Percentiles rank a stretch among this genome's conserved stretches.
phyloP scores from a whole-genome alignment of 352 stramenopile species.

The Paralagenidium karlingii region DNA sequence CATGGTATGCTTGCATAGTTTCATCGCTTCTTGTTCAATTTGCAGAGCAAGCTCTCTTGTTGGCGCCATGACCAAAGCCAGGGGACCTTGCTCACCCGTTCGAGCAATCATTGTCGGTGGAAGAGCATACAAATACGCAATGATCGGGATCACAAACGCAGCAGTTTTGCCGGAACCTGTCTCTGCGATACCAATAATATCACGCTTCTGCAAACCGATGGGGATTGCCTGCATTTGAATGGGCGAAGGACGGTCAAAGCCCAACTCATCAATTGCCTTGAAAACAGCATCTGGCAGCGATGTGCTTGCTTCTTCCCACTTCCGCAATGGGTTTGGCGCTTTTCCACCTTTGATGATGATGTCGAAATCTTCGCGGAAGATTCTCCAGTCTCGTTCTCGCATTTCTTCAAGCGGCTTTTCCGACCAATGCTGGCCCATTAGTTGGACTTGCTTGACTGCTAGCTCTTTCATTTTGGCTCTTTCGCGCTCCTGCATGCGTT shows the following conservation, averaged over 20 bases:
- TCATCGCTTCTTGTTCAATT: slow-evolving; percentile 94
- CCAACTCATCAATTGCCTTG: slow-evolving; percentile 84
- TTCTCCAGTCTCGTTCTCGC: slow-evolving; percentile 97
- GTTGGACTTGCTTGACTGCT: slow-evolving; percentile 46
- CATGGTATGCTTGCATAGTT: slow-evolving; percentile 83
- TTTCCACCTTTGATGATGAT: slow-evolving; percentile 89
- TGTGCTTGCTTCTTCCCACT: slow-evolving; percentile 66
- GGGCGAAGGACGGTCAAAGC: slow-evolving; percentile 93
- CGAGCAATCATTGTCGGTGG: slow-evolving; percentile 71
- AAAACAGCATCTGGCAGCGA: slow-evolving; percentile 64
- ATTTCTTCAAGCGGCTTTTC: slow-evolving; percentile 92
- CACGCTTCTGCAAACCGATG: slow-evolving; percentile 91
- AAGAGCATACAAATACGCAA: slow-evolving; percentile 91
- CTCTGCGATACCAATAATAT: slow-evolving; percentile 99
- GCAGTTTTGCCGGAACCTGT: slow-evolving; percentile 98
- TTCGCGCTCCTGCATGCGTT: slow-evolving; percentile 62
- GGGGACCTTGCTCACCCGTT: slow-evolving; percentile 88
- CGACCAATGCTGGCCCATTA: slow-evolving; percentile 83
- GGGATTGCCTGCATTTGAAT: slow-evolving; percentile 98
- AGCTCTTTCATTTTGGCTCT: slow-evolving; percentile 46
- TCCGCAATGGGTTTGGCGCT: slow-evolving; percentile 90
- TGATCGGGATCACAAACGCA: slow-evolving; percentile 96
- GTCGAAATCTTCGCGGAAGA: slow-evolving; percentile 99
- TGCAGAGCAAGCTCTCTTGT: slow-evolving; percentile 97
- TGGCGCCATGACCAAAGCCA: slow-evolving; percentile 97